A percentile compares a stretch with the other conserved stretches of the same genome.
Conservation (phyloP, 2,329 filamentous ascomycete species). For the Harringtonia aguacate region DNA sequence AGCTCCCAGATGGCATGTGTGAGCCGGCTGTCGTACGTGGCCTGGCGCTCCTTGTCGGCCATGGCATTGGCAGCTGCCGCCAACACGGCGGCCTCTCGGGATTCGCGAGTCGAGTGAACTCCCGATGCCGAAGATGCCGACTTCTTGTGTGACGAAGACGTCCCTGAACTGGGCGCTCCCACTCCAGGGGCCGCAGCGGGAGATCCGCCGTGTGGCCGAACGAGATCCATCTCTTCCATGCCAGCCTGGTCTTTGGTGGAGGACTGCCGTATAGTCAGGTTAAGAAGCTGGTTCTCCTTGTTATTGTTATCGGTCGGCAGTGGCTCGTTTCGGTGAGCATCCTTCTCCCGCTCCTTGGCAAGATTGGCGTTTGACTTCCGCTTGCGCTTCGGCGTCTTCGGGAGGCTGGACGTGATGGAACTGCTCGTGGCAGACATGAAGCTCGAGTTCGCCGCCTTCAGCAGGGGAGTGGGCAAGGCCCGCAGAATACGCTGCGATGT, state of each 20-base stretch:
- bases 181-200: constrained; percentile 5
- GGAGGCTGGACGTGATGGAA: constrained; percentile 68
- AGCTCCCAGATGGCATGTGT: constrained; percentile 93
- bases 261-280: constrained; percentile 1
- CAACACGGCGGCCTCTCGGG: constrained; percentile 24
- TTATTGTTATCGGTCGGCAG: constrained; percentile 35
- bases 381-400: constrained; percentile 55
- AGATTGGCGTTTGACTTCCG: constrained; percentile 37
- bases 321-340: constrained; percentile 15
- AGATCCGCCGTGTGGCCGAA: constrained; percentile 20
- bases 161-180: background rate
- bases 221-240: constrained; percentile 39
- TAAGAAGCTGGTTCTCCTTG: constrained; percentile 34
- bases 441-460: constrained; percentile 89
- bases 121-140: constrained; percentile 12
- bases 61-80: constrained; percentile 49
- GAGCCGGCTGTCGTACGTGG: constrained; percentile 70
- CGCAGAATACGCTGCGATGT: constrained; percentile 86
- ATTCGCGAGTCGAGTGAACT: constrained; percentile 6
- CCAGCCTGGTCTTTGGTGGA: constrained; percentile 18
- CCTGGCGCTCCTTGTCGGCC: constrained; percentile 61
- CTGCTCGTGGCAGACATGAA: constrained; percentile 90
- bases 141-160: constrained; percentile 13
- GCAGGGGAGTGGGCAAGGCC: constrained; percentile 76
- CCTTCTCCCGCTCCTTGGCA: constrained; percentile 22